Percentiles rank a stretch among this genome's conserved stretches.
phyloP scores from a whole-genome alignment of 495 filamentous ascomycete species.

The Sabuloglossum arenarium region DNA sequence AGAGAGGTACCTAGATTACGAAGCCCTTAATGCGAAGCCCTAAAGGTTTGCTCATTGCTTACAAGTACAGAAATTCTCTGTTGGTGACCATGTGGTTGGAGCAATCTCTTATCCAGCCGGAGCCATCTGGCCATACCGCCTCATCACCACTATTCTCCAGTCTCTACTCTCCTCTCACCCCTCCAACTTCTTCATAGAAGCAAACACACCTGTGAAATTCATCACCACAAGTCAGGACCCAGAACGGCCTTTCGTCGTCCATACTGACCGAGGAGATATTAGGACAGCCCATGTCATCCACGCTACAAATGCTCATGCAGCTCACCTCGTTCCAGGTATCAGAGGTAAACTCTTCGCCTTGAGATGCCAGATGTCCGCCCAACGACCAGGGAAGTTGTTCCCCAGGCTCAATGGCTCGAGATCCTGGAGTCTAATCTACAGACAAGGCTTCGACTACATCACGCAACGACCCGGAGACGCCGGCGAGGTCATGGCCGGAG shows the following conservation, averaged over 20 bases:
- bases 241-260: background rate
- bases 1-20: background rate
- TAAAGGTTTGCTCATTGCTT: slow-evolving; percentile 8
- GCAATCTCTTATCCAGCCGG: slow-evolving; percentile 38
- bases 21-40: background rate
- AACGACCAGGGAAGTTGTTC: slow-evolving; percentile 28
- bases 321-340: slow-evolving; percentile 31
- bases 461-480: slow-evolving; percentile 30
- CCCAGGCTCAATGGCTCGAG: slow-evolving; percentile 22
- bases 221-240: background rate
- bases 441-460: slow-evolving; percentile 43
- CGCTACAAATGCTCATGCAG: slow-evolving; percentile 56
- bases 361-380: slow-evolving; percentile 45
- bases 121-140: slow-evolving; percentile 41
- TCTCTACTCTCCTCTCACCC: slow-evolving; percentile 18
- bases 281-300: slow-evolving; percentile 32
- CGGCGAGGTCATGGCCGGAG: slow-evolving; percentile 50
- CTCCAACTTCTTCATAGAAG: slow-evolving; percentile 14
- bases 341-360: slow-evolving; percentile 42
- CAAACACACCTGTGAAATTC: slow-evolving; percentile 32
- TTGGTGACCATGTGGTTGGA: slow-evolving; percentile 19
- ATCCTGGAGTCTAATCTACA: slow-evolving; percentile 43
- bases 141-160: slow-evolving; percentile 36
- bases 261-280: slow-evolving; percentile 34
- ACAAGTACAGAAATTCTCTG: slow-evolving; percentile 22